These are phyloP conservation scores for Penicillium sp. DNA, from an alignment of 2,329 filamentous ascomycete species.

Conservation along the genomic window DNA sequence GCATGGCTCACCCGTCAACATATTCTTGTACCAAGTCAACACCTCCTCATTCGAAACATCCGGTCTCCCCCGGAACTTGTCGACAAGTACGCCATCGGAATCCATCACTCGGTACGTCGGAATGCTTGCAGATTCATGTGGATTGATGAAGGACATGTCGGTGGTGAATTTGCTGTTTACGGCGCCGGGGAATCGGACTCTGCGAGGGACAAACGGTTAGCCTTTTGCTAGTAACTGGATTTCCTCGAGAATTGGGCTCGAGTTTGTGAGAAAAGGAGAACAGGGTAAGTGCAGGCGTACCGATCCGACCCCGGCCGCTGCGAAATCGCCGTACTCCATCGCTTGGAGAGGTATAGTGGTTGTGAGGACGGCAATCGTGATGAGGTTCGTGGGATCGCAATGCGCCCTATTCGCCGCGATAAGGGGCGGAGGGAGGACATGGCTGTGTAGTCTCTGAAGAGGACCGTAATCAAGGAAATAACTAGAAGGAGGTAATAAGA, in stretches of 20 bases:
- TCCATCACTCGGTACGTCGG: conserved; percentile 92
- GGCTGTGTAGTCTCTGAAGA: conserved; percentile 3
- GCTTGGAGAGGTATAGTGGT: conserved; percentile 27
- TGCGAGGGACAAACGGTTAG: conserved; percentile 29
- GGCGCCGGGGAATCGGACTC: conserved; percentile 83
- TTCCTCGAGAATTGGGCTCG: background rate
- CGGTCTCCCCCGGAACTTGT: conserved; percentile 69
- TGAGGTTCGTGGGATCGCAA: background rate
- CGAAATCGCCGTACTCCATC: conserved; percentile 61
- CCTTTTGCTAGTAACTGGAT: conserved; percentile 4
- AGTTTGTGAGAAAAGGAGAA: background rate
- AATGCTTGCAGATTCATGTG: conserved; percentile 74
- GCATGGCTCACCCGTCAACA: conserved; percentile 58
- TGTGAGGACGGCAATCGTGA: conserved; percentile 1
- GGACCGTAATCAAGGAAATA: background rate
- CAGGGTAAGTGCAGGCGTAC: conserved; percentile 43
- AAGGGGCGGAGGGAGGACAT: conserved; percentile 17
- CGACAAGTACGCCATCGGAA: conserved; percentile 82
- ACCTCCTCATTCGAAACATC: conserved; percentile 69
- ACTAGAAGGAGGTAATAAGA: background rate
- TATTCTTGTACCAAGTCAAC: conserved; percentile 65
- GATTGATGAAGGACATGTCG: conserved; percentile 75
- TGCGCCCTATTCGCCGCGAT: conserved; percentile 18
- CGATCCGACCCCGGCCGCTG: conserved; percentile 64
- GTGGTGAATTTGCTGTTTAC: conserved; percentile 92